Conservation (phyloP, 495 filamentous ascomycete species). For the Hyaloscypha bicolor region DNA sequence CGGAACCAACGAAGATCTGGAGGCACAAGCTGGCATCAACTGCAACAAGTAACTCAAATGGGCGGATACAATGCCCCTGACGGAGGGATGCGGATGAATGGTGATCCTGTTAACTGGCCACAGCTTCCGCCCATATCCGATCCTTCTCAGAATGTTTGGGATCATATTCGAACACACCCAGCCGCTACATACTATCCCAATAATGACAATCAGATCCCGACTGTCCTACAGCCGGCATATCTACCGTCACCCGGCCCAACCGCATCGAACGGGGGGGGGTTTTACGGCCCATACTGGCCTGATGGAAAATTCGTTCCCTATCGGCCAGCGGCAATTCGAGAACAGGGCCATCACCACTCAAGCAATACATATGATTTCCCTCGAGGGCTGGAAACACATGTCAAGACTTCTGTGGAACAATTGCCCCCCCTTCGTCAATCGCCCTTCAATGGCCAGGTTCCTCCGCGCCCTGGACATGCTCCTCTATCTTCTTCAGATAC, state of each 20-base stretch:
- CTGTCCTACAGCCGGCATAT: constrained; percentile 69
- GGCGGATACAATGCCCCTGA: constrained; percentile 28
- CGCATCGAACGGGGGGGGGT: constrained; percentile 69
- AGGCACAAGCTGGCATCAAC: constrained; percentile 27
- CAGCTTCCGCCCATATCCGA: constrained; percentile 22
- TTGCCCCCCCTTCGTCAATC: constrained; percentile 7
- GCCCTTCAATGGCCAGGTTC: constrained; percentile 5
- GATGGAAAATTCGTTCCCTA: constrained; percentile 79
- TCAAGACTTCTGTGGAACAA: neutral
- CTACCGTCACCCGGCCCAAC: constrained; percentile 73
- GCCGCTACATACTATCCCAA: constrained; percentile 25
- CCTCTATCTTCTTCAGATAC: constrained; percentile 9
- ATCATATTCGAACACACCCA: constrained; percentile 25
- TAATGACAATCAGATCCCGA: constrained; percentile 51
- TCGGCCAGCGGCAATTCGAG: constrained; percentile 59
- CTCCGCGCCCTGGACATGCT: neutral
- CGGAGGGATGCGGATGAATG: constrained; percentile 15
- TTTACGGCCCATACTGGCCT: constrained; percentile 78
- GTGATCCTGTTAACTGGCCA: constrained; percentile 19
- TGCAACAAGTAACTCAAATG: constrained; percentile 25
- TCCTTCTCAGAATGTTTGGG: constrained; percentile 23
- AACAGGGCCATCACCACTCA: constrained; percentile 14
- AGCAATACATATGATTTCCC: constrained; percentile 12
- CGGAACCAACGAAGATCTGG: constrained; percentile 15
- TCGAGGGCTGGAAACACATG: constrained; percentile 2